A percentile compares a stretch with the other conserved stretches of the same genome.
Conservation (phyloP, 805 yeast genomes). For the Wickerhamiella siamensis region DNA sequence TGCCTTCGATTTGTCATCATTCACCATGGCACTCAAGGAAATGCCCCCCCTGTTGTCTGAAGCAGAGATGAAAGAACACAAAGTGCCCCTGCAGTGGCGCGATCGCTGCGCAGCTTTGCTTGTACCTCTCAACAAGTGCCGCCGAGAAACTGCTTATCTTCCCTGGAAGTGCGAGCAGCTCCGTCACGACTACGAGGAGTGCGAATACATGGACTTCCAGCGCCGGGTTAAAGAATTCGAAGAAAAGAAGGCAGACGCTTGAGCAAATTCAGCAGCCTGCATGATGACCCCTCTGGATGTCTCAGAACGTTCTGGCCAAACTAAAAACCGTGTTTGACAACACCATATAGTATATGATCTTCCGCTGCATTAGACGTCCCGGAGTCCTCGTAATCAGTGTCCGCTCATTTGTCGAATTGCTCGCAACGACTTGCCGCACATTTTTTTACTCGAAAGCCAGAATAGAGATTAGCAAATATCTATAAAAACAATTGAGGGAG, state of each 20-base stretch:
- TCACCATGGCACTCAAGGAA: constrained; percentile 20
- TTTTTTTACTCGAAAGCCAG: no score
- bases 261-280: no score
- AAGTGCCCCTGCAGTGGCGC: constrained; percentile 65
- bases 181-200: constrained; percentile 73
- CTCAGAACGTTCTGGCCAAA: not conserved
- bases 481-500: no score
- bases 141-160: constrained; percentile 39
- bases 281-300: no score
- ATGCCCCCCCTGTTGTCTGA: constrained; percentile 35
- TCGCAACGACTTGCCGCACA: no score
- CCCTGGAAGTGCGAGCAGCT: constrained; percentile 66
- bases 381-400: not conserved
- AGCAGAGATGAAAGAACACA: constrained; percentile 68
- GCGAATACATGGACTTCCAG: constrained; percentile 68
- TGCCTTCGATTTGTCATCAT: not conserved
- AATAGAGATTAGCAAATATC: no score
- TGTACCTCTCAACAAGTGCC: constrained; percentile 48
- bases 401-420: not conserved
- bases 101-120: constrained; percentile 65
- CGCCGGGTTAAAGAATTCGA: constrained; percentile 65
- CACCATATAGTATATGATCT: no score
- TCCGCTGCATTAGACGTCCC: not conserved
- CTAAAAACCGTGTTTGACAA: not conserved
- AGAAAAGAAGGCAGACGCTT: constrained; percentile 17